Conservation (phyloP, 2,329 filamentous ascomycete genomes). For the Pezizomycotina sp. region DNA sequence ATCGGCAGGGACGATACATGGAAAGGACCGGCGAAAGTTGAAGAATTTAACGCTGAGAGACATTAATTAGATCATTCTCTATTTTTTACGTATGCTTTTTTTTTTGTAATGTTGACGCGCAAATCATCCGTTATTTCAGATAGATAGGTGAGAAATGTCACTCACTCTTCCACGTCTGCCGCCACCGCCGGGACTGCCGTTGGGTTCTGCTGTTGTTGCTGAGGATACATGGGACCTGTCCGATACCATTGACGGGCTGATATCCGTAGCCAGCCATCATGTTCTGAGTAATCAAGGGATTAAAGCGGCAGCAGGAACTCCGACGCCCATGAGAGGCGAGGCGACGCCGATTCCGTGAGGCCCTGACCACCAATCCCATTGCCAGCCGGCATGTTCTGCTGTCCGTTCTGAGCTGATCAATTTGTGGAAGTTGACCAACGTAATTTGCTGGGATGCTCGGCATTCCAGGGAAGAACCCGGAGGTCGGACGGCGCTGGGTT, state of each 20-base stretch:
- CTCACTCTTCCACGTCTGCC: too few relatives aligned
- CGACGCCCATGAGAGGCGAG: conserved; percentile 21
- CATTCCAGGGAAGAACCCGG: conserved; percentile 20
- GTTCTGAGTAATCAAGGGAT: conserved; percentile 23
- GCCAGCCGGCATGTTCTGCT: conserved; percentile 8
- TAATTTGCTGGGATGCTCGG: conserved; percentile 14
- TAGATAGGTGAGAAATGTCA: too few relatives aligned
- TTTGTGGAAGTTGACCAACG: conserved; percentile 18
- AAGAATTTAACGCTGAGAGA: too few relatives aligned
- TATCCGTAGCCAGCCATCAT: conserved; percentile 21
- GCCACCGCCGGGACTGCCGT: too few relatives aligned
- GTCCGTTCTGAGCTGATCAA: conserved; percentile 12
- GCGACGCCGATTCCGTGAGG: conserved; percentile 22
- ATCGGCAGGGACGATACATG: too few relatives aligned
- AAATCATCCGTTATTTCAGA: too few relatives aligned
- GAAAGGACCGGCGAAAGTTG: too few relatives aligned
- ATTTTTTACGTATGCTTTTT: too few relatives aligned
- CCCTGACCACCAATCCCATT: conserved; percentile 12
- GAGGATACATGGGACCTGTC: conserved; percentile 23
- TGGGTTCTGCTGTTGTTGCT: conserved; percentile 20
- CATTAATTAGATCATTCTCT: too few relatives aligned
- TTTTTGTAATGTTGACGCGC: too few relatives aligned
- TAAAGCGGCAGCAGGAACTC: conserved; percentile 22
- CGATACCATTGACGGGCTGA: conserved; percentile 23
- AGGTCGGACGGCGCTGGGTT: conserved; percentile 10